phyloP scores from a whole-genome alignment of 441 rosid genomes.

The Bocquillonia castaneifolia region DNA sequence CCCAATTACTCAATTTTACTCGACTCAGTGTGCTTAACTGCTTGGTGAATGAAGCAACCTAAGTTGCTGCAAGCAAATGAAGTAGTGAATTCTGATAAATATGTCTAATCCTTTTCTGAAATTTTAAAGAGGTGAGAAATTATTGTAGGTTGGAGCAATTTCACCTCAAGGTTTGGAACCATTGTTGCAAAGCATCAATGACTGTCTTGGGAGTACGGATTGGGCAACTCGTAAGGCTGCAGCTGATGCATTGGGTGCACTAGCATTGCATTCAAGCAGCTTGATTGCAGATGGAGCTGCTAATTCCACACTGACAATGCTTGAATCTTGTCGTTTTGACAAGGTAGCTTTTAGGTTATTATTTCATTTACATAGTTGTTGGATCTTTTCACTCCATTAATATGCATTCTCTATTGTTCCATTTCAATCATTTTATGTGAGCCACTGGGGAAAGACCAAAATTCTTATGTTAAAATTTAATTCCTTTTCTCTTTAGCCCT shows the following conservation, averaged over 20 bases:
- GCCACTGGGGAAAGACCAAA: neutral
- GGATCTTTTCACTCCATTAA: neutral
- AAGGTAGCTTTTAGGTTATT: conserved; percentile 44
- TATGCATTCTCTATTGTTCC: neutral
- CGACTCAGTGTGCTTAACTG: neutral
- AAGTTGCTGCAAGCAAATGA: neutral
- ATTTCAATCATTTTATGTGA: neutral
- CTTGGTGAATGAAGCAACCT: conserved; percentile 1
- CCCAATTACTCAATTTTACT: neutral
- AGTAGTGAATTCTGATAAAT: neutral
- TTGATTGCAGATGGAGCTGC: conserved; percentile 61
- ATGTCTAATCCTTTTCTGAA: conserved; percentile 8
- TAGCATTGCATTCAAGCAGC: conserved; percentile 77
- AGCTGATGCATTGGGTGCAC: conserved; percentile 69
- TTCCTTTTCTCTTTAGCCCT: neutral
- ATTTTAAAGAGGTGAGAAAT: conserved; percentile 11
- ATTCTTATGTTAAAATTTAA: neutral
- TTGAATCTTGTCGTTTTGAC: conserved; percentile 89
- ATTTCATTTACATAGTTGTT: neutral
- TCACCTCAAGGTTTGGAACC: conserved; percentile 76
- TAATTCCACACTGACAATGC: conserved; percentile 53
- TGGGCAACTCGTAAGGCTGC: conserved; percentile 98
- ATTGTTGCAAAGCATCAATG: conserved; percentile 76
- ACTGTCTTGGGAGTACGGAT: conserved; percentile 87
- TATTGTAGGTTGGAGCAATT: conserved; percentile 82